Percentiles rank a stretch among this genome's conserved stretches.
These are phyloP conservation scores for Lactarius akahatsu DNA, from an alignment of 768 basidiomycete genomes.

Conservation along the genomic window DNA sequence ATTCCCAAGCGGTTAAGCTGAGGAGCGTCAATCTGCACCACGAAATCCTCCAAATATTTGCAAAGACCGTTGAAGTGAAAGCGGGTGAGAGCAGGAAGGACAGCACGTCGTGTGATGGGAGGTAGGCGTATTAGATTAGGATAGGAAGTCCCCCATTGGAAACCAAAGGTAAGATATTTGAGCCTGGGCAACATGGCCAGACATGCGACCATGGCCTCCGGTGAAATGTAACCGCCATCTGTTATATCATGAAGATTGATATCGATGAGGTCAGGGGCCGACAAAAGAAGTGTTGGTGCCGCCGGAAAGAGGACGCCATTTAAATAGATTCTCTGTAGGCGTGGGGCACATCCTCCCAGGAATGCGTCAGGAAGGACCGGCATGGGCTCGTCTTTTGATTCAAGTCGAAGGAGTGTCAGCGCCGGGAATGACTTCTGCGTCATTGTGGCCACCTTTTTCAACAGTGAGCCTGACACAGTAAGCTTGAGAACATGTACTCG, in stretches of 20 bases:
- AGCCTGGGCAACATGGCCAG: neutral
- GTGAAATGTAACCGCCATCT: neutral
- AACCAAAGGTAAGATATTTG: neutral
- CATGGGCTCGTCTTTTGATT: neutral
- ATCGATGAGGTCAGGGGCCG: neutral
- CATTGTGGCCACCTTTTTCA: neutral
- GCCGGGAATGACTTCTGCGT: neutral
- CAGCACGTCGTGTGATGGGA: neutral
- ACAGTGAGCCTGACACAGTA: neutral
- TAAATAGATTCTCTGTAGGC: neutral
- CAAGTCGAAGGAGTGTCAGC: neutral
- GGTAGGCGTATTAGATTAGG: neutral
- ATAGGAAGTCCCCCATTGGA: neutral
- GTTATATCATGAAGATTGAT: neutral
- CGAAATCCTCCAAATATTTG: neutral
- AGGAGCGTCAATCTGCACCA: constrained; percentile 1
- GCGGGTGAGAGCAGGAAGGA: neutral
- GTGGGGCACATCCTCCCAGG: neutral
- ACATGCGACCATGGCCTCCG: neutral
- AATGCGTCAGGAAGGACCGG: neutral
- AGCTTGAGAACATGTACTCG: neutral
- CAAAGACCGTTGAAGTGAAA: neutral
- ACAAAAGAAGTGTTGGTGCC: neutral
- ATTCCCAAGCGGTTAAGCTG: neutral
- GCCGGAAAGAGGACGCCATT: neutral